Conservation (phyloP, 2,329 filamentous ascomycete species). For the Ceratocystis smalleyi region DNA sequence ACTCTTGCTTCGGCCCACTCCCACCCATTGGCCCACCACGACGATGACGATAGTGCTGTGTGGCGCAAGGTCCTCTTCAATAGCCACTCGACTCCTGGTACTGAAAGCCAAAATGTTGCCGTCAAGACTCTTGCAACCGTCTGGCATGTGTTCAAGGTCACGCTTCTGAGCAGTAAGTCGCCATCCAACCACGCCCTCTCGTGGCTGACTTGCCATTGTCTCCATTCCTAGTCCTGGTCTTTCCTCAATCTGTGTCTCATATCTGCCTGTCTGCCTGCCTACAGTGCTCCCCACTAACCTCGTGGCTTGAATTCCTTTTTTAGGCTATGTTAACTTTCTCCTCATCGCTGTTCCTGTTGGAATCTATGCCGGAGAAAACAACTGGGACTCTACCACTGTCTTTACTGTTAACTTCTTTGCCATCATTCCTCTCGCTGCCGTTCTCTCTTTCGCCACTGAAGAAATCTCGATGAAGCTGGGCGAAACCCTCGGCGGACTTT, state of each 20-base stretch:
- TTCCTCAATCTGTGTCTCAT: background rate
- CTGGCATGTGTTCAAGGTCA: slow-evolving; percentile 43
- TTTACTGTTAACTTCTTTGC: slow-evolving; percentile 70
- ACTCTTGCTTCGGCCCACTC: slow-evolving; percentile 5
- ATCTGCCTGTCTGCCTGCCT: background rate
- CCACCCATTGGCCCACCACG: background rate
- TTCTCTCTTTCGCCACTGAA: slow-evolving; percentile 64
- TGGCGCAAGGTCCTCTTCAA: slow-evolving; percentile 29
- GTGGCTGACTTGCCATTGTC: background rate
- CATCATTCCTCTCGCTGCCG: slow-evolving; percentile 58
- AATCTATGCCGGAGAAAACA: slow-evolving; percentile 47
- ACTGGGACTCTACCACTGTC: slow-evolving; percentile 50
- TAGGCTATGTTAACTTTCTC: slow-evolving; percentile 51
- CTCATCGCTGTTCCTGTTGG: slow-evolving; percentile 61
- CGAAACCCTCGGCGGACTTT: slow-evolving; percentile 55
- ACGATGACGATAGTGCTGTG: slow-evolving; percentile 4
- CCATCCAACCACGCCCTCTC: background rate
- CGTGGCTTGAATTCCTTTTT: background rate
- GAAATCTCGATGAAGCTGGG: slow-evolving; percentile 58
- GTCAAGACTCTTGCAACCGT: slow-evolving; percentile 18
- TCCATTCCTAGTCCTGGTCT: background rate
- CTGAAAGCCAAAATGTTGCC: slow-evolving; percentile 28
- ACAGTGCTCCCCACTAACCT: background rate
- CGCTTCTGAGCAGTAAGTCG: slow-evolving; percentile 42
- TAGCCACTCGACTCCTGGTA: slow-evolving; percentile 35